Evolutionary conservation across 2,329 filamentous ascomycete species (phyloP), one percentile per base, ranked within the genome.

Genomic region (Hypoxylon sp.): DNA sequence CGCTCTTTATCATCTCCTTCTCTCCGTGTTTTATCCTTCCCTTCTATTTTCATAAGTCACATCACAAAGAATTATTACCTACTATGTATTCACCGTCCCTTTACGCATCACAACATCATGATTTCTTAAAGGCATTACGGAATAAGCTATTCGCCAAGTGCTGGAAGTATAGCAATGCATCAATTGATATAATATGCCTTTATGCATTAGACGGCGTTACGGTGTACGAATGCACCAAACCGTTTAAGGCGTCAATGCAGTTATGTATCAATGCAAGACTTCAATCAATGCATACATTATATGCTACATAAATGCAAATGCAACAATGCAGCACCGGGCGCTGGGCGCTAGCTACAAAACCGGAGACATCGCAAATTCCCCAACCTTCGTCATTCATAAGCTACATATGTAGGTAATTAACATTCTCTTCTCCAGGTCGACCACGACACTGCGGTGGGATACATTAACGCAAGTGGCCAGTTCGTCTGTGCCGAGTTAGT

Each of bases 391-490:
- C 5, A 26, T 19, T 42, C 51, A n/a, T 22, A 39, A 54, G 3
- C 19, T 42, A n/a, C n/a, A n/a, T n/a, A n/a, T n/a, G n/a, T n/a
- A n/a, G n/a, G n/a, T n/a, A 54, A 54, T 8, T 39, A 2, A 39
- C 22, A n/a, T 26, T 39, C 17, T 54, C 51, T 29, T 53, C 8
- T 9, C 39, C 22, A 54, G 51, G 29, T 54, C 35, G 24, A 54
- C 33, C 51, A 54, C 9, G 13, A 19, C 1, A 24, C 1, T 1
- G 51, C 51, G 1, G 8, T 3, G 3, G 51, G 51, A 3, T 4
- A 8, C 3, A 26, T 54, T 9, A 19, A 10, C 4, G 17, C 3
- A 1, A 5, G n/a, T 10, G 51, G 19, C 3, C 10, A 5, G 9
- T 54, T 33, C 11, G 5, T 35, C 10, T 50, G 46, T 5, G 17